phyloP scores from a whole-genome alignment of 1,139 yeast species.

The Candida sp. region DNA sequence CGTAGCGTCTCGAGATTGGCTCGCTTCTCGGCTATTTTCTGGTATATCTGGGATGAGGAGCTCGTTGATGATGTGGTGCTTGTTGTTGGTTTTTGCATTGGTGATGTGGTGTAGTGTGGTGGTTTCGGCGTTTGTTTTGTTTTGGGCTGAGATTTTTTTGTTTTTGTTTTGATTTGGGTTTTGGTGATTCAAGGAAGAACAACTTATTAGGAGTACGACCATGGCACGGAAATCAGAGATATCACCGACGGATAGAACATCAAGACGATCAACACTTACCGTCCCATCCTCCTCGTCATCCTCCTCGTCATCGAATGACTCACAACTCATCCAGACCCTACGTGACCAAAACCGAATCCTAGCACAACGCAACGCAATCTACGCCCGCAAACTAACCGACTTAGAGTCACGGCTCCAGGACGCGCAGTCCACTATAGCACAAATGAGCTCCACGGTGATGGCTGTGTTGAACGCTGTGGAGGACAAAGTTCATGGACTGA shows the following conservation, averaged over 20 bases:
- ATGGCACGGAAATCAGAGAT: slow-evolving; percentile 7
- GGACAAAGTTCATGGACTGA: slow-evolving; percentile 38
- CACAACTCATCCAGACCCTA: slow-evolving; percentile 1
- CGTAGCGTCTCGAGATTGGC: slow-evolving; percentile 56
- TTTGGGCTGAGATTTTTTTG: slow-evolving; percentile 2
- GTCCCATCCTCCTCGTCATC: background rate
- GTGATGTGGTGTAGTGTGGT: background rate
- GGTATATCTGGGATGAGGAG: slow-evolving; percentile 21
- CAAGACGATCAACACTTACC: background rate
- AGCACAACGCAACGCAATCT: slow-evolving; percentile 57
- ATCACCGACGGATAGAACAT: background rate
- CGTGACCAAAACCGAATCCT: slow-evolving; percentile 52
- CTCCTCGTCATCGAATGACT: slow-evolving; percentile 1
- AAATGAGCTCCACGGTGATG: no score
- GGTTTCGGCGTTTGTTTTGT: slow-evolving; percentile 7
- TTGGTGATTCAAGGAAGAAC: no score
- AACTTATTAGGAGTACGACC: no score
- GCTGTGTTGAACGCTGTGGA: slow-evolving; percentile 8
- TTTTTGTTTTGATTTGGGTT: background rate
- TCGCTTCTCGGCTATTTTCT: slow-evolving; percentile 48
- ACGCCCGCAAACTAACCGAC: slow-evolving; percentile 51
- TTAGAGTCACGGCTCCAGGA: slow-evolving; percentile 53
- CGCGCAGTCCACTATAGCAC: slow-evolving; percentile 24
- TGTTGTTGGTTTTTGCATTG: slow-evolving; percentile 13
- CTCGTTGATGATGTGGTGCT: slow-evolving; percentile 2